A percentile compares a stretch with the other conserved stretches of the same genome.
These are phyloP conservation scores for Aureobasidium sp. DNA, from an alignment of 2,329 filamentous ascomycete genomes.

Conservation along the genomic window DNA sequence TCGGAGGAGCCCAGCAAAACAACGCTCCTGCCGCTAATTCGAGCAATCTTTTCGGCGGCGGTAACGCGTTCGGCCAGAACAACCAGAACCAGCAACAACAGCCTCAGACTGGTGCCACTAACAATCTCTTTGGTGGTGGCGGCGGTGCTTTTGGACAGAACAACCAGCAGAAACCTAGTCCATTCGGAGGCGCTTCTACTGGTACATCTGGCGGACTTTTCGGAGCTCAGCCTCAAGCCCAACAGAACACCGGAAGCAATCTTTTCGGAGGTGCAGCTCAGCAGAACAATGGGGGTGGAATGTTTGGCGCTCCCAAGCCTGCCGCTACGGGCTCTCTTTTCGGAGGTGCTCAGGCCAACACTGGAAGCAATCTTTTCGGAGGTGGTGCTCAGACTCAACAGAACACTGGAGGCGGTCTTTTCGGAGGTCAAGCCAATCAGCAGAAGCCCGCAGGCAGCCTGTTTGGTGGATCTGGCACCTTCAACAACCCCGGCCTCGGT, in stretches of 20 bases:
- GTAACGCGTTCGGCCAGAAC: constrained; percentile 23
- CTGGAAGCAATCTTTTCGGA: constrained; percentile 29
- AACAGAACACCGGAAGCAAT: constrained; percentile 18
- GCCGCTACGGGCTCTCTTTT: constrained; percentile 23
- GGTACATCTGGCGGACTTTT: not conserved
- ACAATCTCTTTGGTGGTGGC: not conserved
- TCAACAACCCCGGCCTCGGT: constrained; percentile 19
- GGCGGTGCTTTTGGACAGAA: constrained; percentile 14
- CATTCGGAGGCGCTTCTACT: constrained; percentile 19
- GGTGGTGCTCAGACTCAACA: constrained; percentile 31
- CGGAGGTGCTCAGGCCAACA: constrained; percentile 19
- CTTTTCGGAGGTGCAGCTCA: constrained; percentile 21
- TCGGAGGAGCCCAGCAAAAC: constrained; percentile 15
- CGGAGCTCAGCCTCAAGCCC: constrained; percentile 16
- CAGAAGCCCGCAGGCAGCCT: constrained; percentile 21
- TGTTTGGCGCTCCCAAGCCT: constrained; percentile 27
- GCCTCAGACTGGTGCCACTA: not conserved
- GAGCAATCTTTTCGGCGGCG: constrained; percentile 33
- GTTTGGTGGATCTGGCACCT: constrained; percentile 9
- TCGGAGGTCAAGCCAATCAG: constrained; percentile 36
- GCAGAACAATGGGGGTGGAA: constrained; percentile 1
- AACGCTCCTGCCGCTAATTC: constrained; percentile 24
- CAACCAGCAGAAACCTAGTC: constrained; percentile 18
- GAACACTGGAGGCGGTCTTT: constrained; percentile 39
- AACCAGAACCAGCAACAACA: constrained; percentile 17